Base-by-base conservation (phyloP, 1,139 yeast species). In the Meyerozyma sp. region DNA sequence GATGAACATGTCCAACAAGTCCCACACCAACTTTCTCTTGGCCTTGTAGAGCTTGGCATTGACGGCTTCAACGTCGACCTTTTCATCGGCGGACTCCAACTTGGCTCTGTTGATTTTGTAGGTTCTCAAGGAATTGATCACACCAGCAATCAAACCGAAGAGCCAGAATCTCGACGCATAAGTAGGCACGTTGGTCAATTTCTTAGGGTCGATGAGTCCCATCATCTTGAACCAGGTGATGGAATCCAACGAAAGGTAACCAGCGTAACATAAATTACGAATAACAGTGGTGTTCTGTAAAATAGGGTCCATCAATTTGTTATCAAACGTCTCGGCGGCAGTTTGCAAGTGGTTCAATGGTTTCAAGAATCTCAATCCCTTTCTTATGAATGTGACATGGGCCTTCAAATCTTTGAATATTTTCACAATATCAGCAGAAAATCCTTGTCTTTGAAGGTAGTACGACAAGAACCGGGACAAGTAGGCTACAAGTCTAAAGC, bases 321-420 rank as follows among this genome's bases (percentile, higher is more conserved):
- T 84, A 58, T 82, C 88, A 56, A 70, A 78, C 18, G 87, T 77
- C 51, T 77, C 75, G 4, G 88, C 75, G 7, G 94, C 90, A 13
- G 80, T 75, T 56, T 84, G 83, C 46, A 86, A 62, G 61, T 86
- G 91, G 58, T 76, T 77, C 57, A 91, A 67, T 1, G 96, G 96
- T 67, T 90, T 91, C 53, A 90, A 79, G 59, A 84, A 82, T 57
- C 98, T 78, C 75, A 91, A 70, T 18, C 91, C 82, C 69, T 91
- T 91, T 62, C 98, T 81, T 47, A 89, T 75, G 51, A 85, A 70
- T 14, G 88, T 81, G 32, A 84, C 73, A 50, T 83, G 81, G 41
- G 63, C 61, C 62, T 81, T 83, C 45, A 85, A 60, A 20, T 71
- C 68, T 51, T 70, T 70, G 65, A 81, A 75, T 45, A 75, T 61